Percentiles rank a stretch among this genome's conserved stretches.
phyloP scores from a whole-genome alignment of 2,329 filamentous ascomycete genomes.

The Hymenoscyphus infarciens region DNA sequence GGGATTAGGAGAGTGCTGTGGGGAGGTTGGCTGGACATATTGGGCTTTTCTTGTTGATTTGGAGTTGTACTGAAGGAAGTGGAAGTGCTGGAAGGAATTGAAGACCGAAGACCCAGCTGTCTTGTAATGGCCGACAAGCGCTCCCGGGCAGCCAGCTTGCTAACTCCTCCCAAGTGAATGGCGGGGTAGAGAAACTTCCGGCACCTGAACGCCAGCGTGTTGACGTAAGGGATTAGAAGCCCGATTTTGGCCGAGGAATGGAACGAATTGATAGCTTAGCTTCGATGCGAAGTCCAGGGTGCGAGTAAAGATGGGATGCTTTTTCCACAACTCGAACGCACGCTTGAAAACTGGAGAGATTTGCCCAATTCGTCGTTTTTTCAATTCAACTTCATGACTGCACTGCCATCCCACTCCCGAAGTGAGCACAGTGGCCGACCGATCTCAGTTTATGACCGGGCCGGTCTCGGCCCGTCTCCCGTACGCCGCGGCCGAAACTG shows the following conservation, averaged over 20 bases:
- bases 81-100: conserved; percentile 34
- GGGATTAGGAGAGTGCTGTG: conserved; percentile 85
- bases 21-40: conserved; percentile 59
- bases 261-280: no score
- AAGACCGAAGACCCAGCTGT: conserved; percentile 36
- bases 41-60: conserved; percentile 20
- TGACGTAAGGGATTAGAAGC: conserved; percentile 3
- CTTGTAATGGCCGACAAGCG: conserved; percentile 39
- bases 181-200: conserved; percentile 19
- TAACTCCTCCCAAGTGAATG: conserved; percentile 11
- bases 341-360: background rate
- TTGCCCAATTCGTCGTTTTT: conserved; percentile 1
- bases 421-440: background rate
- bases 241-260: background rate
- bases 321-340: background rate
- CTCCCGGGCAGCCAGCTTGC: conserved; percentile 26
- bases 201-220: background rate
- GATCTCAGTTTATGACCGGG: no score
- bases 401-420: background rate
- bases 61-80: conserved; percentile 18
- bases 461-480: no score
- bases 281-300: background rate
- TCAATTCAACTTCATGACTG: background rate
- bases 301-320: background rate
- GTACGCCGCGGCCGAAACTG: no score